Conservation (phyloP, 2,329 filamentous ascomycete genomes). For the Madurella fahalii region DNA sequence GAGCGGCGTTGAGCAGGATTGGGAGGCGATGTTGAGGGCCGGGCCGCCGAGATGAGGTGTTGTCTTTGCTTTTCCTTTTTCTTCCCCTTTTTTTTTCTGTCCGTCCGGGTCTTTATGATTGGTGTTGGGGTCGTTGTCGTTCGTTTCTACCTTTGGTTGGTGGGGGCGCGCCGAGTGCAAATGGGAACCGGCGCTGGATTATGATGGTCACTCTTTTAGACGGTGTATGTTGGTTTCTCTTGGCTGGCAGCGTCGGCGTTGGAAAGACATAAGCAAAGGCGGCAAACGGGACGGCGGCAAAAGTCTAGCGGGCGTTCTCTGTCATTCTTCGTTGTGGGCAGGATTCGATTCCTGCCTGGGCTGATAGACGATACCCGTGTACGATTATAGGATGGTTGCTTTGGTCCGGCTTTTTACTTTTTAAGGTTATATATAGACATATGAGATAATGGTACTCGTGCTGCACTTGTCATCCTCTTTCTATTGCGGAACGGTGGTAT, state of each 20-base stretch:
- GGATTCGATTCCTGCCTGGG: constrained; percentile 38
- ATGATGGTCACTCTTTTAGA: no score
- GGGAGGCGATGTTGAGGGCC: constrained; percentile 27
- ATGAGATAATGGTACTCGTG: not conserved
- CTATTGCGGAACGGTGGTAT: not conserved
- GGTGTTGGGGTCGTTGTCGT: not conserved
- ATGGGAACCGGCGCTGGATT: not conserved
- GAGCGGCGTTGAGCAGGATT: constrained; percentile 28
- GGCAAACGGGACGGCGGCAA: not conserved
- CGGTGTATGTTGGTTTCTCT: no score
- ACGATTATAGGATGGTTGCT: constrained; percentile 24
- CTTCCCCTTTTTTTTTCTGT: not conserved
- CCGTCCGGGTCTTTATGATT: not conserved
- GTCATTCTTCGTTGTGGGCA: not conserved
- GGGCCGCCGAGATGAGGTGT: constrained; percentile 51
- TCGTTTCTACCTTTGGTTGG: not conserved
- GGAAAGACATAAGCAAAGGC: not conserved
- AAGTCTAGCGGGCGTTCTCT: not conserved
- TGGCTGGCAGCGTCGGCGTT: not conserved
- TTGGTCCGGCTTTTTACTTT: constrained; percentile 30
- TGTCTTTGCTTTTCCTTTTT: constrained; percentile 46
- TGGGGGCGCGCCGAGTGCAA: not conserved
- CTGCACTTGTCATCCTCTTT: not conserved
- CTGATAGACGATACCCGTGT: constrained; percentile 14
- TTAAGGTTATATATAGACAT: not conserved